Evolutionary conservation across 331 rosid species (phyloP), one percentile per base, ranked within the genome.

Genomic region (Malus hybrid): DNA sequence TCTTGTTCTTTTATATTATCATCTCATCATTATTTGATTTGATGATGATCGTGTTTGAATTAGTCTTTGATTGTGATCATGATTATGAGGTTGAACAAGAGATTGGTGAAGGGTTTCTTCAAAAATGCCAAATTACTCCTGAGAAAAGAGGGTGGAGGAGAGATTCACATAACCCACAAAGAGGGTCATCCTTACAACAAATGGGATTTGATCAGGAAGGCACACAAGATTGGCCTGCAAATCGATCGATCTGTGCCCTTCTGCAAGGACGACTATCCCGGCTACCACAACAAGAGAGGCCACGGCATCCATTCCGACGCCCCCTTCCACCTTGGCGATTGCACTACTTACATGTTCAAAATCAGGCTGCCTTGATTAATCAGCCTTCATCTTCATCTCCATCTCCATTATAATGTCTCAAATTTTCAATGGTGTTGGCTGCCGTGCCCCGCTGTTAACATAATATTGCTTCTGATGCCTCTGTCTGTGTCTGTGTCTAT

Each of bases 231-330:
- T 34, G 97, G 91, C 14, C 63, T 92, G 48, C 66, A 26, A 32
- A 77, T 85, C 68, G 71, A 78, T 11, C 89, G 84, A 65, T 67
- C 42, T 22, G 88, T 80, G 36, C 90, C 89, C 39, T 92, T 90
- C 77, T 22, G 72, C 68, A 81, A 78, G 74, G 60, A 70, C 61
- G 92, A 89, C 18, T 92, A 88, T 83, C 93, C 92, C n/a, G 97
- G 96, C 53, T 86, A 92, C 78, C 78, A 67, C 68, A 89, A 92
- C 87, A 92, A 92, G 85, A 86, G 97, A 81, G 97, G 89, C 10
- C 86, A 92, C 53, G 96, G 97, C 26, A 77, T 72, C 58, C 65
- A 26, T 16, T 22, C 91, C 12, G 90, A 92, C 76, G 84, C 30
- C 26, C 42, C 93, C 46, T 92, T 92, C 72, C 36, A 7, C 1